These are phyloP conservation scores for Penicillium verrucosum DNA, from an alignment of 2,329 filamentous ascomycete species.

Conservation along the genomic window DNA sequence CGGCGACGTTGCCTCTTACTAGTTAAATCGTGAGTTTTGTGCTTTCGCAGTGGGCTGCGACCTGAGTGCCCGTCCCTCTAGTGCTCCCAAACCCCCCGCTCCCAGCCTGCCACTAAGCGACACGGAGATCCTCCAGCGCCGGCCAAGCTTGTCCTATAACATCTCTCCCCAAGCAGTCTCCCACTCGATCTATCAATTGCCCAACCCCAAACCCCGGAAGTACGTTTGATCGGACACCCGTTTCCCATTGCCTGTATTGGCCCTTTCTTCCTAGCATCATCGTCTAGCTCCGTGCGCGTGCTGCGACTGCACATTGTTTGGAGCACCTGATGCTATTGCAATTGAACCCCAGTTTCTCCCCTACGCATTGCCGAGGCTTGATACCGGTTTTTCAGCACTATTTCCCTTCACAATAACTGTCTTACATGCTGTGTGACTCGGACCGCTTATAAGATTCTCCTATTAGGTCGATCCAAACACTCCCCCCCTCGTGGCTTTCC, in stretches of 20 bases:
- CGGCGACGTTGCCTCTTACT: background rate
- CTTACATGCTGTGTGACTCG: constrained; percentile 15
- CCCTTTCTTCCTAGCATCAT: constrained; percentile 11
- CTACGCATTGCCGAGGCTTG: background rate
- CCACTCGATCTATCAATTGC: constrained; percentile 20
- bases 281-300: constrained; percentile 24
- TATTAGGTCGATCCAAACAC: constrained; percentile 33
- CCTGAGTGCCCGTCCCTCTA: constrained; percentile 17
- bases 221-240: constrained; percentile 10
- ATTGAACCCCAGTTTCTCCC: constrained; percentile 11
- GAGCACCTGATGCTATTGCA: constrained; percentile 6
- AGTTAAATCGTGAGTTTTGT: background rate
- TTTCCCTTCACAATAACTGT: background rate
- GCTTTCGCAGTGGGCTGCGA: constrained; percentile 12
- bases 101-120: constrained; percentile 41
- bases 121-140: constrained; percentile 37
- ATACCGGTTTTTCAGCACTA: background rate
- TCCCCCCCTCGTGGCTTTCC: constrained; percentile 23
- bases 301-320: constrained; percentile 18
- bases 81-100: constrained; percentile 32
- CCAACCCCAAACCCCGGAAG: constrained; percentile 10
- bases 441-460: constrained; percentile 30
- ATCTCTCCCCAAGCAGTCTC: constrained; percentile 7
- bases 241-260: constrained; percentile 4
- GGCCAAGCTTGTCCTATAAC: constrained; percentile 19